phyloP scores from a whole-genome alignment of 2,329 filamentous ascomycete species.

The Colletotrichum gloeosporioides region DNA sequence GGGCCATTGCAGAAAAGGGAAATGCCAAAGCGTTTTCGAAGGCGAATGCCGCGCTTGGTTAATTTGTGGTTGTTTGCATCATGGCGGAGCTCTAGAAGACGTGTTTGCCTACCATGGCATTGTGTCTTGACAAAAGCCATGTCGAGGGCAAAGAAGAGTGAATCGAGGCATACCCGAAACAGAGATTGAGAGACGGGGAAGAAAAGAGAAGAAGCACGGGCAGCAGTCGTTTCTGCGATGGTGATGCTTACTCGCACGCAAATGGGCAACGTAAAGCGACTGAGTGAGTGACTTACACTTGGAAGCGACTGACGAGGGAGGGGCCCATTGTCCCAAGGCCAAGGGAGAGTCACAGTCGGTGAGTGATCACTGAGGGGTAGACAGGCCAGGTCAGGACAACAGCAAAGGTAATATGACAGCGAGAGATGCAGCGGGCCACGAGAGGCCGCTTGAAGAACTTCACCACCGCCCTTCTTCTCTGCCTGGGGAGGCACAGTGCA shows the following conservation, averaged over 20 bases:
- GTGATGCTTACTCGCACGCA: background rate
- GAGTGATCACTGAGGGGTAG: background rate
- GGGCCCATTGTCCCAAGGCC: background rate
- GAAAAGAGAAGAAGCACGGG: background rate
- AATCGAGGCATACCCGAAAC: background rate
- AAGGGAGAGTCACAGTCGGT: background rate
- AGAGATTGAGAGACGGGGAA: background rate
- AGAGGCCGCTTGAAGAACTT: background rate
- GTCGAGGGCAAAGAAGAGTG: background rate
- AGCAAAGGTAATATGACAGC: background rate
- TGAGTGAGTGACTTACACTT: background rate
- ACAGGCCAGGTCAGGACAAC: background rate
- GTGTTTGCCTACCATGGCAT: slow-evolving; percentile 11
- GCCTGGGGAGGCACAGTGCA: background rate
- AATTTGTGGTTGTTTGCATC: background rate
- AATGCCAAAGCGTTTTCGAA: background rate
- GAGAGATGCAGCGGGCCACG: slow-evolving; percentile 13
- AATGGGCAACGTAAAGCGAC: background rate
- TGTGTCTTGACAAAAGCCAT: background rate
- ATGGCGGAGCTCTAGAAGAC: background rate
- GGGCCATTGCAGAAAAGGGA: background rate
- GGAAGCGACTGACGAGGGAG: background rate
- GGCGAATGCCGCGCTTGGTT: background rate
- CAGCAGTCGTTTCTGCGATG: background rate
- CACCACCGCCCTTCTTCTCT: background rate